Conservation (phyloP, 306 rosid species). For the Sicyos baderoa region DNA sequence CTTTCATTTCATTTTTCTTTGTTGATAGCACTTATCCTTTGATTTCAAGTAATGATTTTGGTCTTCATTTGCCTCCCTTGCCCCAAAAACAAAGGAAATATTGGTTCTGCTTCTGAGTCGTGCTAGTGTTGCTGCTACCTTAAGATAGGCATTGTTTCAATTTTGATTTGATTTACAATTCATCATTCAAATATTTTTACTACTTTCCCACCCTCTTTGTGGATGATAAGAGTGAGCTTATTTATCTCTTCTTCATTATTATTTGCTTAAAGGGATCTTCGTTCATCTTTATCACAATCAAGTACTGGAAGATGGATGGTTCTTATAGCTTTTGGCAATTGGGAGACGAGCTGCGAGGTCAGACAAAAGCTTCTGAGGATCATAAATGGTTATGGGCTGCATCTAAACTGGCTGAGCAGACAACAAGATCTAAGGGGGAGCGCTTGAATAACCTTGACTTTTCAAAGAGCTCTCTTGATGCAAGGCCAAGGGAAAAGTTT, state of each 20-base stretch:
- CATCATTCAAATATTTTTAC: neutral
- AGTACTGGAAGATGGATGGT: slow-evolving; percentile 60
- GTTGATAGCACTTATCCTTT: neutral
- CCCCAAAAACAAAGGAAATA: neutral
- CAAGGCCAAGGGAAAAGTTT: slow-evolving; percentile 67
- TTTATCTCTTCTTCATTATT: neutral
- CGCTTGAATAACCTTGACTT: slow-evolving; percentile 87
- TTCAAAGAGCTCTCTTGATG: slow-evolving; percentile 59
- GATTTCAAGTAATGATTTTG: neutral
- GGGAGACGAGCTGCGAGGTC: slow-evolving; percentile 97
- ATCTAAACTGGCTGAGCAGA: slow-evolving; percentile 93
- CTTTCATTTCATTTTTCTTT: neutral
- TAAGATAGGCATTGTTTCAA: neutral
- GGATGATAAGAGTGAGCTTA: neutral
- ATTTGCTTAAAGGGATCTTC: neutral
- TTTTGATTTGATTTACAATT: neutral
- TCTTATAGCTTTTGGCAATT: slow-evolving; percentile 87
- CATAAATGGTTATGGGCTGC: slow-evolving; percentile 88
- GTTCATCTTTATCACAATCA: slow-evolving; percentile 17
- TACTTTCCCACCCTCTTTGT: neutral
- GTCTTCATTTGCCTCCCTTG: neutral
- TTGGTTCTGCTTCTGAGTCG: neutral
- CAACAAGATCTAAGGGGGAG: slow-evolving; percentile 76
- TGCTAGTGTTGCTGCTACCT: neutral
- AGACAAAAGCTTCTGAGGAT: slow-evolving; percentile 82